Evolutionary conservation across 805 yeast genomes (phyloP).

Genomic region (Yarrowia sp.): DNA sequence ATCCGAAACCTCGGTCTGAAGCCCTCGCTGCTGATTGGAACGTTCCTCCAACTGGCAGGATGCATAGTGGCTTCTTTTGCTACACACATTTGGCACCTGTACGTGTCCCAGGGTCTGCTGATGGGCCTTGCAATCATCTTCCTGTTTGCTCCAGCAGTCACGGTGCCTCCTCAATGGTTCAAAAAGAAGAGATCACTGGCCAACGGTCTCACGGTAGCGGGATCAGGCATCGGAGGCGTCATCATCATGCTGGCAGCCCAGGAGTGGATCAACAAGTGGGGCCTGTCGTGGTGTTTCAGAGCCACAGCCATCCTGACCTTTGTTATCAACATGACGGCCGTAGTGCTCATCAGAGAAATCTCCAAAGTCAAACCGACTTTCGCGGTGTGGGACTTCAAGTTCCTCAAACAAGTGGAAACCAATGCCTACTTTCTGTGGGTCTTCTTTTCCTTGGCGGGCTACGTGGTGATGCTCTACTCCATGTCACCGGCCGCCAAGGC

Average conservation of each 20-base stretch:
- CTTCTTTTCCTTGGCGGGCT: conserved; percentile 29
- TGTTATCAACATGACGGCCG: conserved; percentile 27
- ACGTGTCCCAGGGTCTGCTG: conserved; percentile 60
- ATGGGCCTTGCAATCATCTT: conserved; percentile 59
- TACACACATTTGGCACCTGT: conserved; percentile 57
- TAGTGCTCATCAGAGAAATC: conserved; percentile 26
- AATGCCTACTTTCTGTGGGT: conserved; percentile 28
- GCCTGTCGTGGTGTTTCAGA: conserved; percentile 63
- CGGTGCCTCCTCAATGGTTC: conserved; percentile 61
- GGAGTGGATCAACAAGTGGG: conserved; percentile 54
- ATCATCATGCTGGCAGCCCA: conserved; percentile 45
- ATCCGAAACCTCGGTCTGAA: conserved; percentile 34
- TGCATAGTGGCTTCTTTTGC: conserved; percentile 37
- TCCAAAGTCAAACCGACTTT: conserved; percentile 28
- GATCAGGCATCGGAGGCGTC: conserved; percentile 61
- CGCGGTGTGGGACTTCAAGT: conserved; percentile 16
- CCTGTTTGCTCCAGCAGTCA: conserved; percentile 55
- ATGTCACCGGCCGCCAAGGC: conserved; percentile 46
- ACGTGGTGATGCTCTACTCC: conserved; percentile 44
- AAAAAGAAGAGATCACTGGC: conserved; percentile 55
- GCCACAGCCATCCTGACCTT: conserved; percentile 50
- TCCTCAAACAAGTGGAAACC: conserved; percentile 12
- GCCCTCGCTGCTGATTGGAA: conserved; percentile 27
- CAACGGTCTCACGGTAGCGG: conserved; percentile 58
- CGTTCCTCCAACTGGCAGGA: conserved; percentile 20